Conservation (phyloP, 768 basidiomycete species). For the Termitomyces sp. region DNA sequence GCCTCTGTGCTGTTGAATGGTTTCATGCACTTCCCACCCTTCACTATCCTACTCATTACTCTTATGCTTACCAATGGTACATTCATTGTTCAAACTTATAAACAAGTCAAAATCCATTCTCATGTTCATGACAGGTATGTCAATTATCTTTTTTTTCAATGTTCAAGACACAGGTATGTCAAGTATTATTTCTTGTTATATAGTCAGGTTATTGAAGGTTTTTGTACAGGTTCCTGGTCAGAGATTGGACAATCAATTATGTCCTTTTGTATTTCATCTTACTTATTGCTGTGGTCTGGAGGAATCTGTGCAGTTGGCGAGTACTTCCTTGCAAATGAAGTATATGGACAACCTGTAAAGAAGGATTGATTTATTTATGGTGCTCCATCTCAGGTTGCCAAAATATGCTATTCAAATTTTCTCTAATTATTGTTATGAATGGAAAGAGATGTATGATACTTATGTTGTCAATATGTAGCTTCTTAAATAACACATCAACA, state of each 20-base stretch:
- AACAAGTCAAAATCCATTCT: no score
- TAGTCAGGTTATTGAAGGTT: constrained; percentile 5
- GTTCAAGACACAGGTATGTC: constrained; percentile 68
- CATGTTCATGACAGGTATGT: no score
- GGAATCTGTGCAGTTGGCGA: constrained; percentile 75
- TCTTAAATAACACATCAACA: no score
- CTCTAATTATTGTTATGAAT: no score
- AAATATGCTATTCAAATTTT: no score
- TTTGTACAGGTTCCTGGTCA: constrained; percentile 70
- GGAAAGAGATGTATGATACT: no score
- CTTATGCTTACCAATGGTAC: constrained; percentile 69
- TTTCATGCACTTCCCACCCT: constrained; percentile 65
- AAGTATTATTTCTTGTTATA: neutral
- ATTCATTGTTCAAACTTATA: no score
- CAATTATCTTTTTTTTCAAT: no score
- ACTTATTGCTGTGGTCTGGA: constrained; percentile 76
- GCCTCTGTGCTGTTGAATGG: constrained; percentile 68
- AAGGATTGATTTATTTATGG: neutral
- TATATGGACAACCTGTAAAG: neutral
- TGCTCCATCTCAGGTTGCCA: no score
- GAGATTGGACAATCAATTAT: constrained; percentile 88
- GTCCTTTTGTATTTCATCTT: constrained; percentile 81
- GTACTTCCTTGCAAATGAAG: constrained; percentile 54
- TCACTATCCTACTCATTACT: constrained; percentile 77
- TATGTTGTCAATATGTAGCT: no score